Conservation (phyloP, 169 alveolate genomes). For the Plasmodium coatneyi region DNA sequence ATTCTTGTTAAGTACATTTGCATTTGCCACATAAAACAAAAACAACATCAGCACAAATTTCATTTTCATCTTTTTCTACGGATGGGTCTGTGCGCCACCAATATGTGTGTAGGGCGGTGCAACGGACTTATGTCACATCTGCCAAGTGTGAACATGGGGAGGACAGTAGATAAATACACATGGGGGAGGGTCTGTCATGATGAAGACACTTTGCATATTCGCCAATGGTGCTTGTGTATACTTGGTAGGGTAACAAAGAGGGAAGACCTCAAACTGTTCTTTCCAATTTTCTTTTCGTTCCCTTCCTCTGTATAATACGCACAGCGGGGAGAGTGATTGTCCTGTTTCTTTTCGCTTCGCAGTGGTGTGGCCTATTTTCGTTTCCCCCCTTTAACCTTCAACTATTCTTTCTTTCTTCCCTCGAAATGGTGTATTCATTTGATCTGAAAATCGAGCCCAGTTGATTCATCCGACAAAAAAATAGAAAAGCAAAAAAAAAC, state of each 20-base stretch:
- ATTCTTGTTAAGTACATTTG: conserved; percentile 17
- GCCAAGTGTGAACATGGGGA: neutral
- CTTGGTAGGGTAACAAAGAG: neutral
- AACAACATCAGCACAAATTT: neutral
- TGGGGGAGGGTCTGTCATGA: neutral
- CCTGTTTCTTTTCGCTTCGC: neutral
- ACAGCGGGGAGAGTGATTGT: neutral
- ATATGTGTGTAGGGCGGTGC: neutral
- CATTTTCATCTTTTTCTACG: conserved; percentile 4
- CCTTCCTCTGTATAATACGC: neutral
- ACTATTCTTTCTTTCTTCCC: neutral
- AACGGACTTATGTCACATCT: neutral
- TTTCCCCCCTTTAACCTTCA: neutral
- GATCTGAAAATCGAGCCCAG: neutral
- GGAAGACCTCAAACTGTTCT: neutral
- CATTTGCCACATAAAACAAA: neutral
- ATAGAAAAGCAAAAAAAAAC: neutral
- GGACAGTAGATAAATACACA: neutral
- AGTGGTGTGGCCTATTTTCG: neutral
- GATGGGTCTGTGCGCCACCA: neutral
- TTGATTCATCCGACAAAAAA: neutral
- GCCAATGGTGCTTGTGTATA: neutral
- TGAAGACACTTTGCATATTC: neutral
- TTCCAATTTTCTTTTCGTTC: neutral
- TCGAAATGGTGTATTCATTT: neutral